These are phyloP conservation scores for Lactarius sanguifluus DNA, from an alignment of 768 basidiomycete species.

Conservation along the genomic window DNA sequence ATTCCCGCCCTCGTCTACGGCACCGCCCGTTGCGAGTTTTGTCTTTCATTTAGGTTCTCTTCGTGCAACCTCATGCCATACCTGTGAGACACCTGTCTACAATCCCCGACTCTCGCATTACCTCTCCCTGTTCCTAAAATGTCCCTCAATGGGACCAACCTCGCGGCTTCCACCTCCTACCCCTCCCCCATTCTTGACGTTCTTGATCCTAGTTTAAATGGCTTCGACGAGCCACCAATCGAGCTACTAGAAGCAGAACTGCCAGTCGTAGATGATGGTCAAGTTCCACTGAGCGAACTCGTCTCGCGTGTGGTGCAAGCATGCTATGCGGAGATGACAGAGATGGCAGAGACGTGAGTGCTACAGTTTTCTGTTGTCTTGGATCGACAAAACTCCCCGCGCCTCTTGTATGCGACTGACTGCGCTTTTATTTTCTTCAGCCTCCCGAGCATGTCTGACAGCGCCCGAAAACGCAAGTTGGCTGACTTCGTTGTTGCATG, in stretches of 20 bases:
- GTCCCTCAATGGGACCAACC: conserved; percentile 24
- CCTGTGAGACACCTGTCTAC: neutral
- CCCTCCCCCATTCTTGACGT: conserved; percentile 24
- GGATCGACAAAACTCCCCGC: neutral
- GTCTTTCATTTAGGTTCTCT: neutral
- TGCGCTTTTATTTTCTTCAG: conserved; percentile 35
- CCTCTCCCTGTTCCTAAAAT: conserved; percentile 2
- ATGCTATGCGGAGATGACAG: conserved; percentile 79
- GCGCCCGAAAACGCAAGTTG: conserved; percentile 72
- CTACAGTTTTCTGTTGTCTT: conserved; percentile 8
- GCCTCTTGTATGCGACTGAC: neutral
- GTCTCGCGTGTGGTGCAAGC: conserved; percentile 75
- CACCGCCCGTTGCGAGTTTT: neutral
- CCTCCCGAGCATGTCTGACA: conserved; percentile 66
- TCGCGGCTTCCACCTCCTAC: conserved; percentile 6
- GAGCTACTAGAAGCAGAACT: conserved; percentile 73
- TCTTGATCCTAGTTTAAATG: conserved; percentile 33
- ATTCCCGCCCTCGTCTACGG: neutral
- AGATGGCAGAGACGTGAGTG: conserved; percentile 82
- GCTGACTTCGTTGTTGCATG: conserved; percentile 91
- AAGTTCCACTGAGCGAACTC: conserved; percentile 69
- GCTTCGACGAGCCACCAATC: conserved; percentile 41
- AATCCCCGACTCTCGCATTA: neutral
- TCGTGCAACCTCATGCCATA: conserved; percentile 1
- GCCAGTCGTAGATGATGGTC: conserved; percentile 69